phyloP scores from a whole-genome alignment of 2,329 filamentous ascomycete species.

The Gnomoniopsis smithogilvyi region DNA sequence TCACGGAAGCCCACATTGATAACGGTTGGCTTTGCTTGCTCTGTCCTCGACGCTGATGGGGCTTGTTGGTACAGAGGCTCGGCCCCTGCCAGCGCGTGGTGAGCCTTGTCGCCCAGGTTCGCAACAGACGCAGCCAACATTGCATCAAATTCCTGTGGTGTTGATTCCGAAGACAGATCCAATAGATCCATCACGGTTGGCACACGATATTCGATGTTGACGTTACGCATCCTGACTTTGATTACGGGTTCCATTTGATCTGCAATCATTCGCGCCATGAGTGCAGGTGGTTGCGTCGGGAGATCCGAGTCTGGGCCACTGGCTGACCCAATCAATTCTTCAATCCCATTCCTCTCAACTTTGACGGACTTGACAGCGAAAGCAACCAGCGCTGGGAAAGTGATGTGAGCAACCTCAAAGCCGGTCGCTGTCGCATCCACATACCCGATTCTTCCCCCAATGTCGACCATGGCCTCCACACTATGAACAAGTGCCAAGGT shows the following conservation, averaged over 20 bases:
- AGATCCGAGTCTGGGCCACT: constrained; percentile 25
- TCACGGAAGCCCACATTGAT: constrained; percentile 76
- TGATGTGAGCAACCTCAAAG: constrained; percentile 75
- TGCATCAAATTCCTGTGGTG: constrained; percentile 69
- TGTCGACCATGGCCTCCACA: constrained; percentile 56
- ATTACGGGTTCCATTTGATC: constrained; percentile 92
- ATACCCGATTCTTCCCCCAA: constrained; percentile 67
- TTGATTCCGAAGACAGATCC: constrained; percentile 63
- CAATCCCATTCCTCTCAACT: constrained; percentile 61
- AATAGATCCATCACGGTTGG: constrained; percentile 78
- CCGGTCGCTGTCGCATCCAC: constrained; percentile 57
- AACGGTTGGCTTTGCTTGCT: constrained; percentile 53
- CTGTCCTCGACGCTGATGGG: constrained; percentile 24
- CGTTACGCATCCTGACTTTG: constrained; percentile 81
- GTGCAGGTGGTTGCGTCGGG: constrained; percentile 43
- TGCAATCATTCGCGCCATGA: constrained; percentile 88
- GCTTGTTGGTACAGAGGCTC: constrained; percentile 6
- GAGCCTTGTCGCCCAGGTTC: constrained; percentile 66
- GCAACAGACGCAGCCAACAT: constrained; percentile 77
- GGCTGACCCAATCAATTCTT: constrained; percentile 66
- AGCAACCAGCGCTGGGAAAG: constrained; percentile 77
- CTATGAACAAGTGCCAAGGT: constrained; percentile 67
- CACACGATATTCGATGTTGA: constrained; percentile 86
- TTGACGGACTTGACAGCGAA: constrained; percentile 65
- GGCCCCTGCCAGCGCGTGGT: constrained; percentile 42